Evolutionary conservation across 495 filamentous ascomycete genomes (phyloP).

Genomic region (Chaetomium fimeti): DNA sequence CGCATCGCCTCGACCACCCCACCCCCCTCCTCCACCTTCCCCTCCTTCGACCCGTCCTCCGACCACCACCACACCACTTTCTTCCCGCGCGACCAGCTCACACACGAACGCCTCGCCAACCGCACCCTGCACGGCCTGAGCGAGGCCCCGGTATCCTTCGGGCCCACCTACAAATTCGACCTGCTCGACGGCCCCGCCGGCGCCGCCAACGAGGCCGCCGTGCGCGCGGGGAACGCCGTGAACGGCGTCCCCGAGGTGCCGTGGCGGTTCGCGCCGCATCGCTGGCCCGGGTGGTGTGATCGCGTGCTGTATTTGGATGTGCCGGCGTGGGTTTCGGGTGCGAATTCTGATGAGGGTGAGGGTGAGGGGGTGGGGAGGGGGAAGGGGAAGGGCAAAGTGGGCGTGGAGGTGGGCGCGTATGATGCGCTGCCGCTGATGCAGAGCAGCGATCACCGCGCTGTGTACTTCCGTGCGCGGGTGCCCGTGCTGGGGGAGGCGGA

Average conservation of each 20-base stretch:
- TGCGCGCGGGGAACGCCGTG: neutral
- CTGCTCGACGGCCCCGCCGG: constrained; percentile 28
- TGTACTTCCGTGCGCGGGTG: constrained; percentile 63
- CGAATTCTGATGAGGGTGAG: neutral
- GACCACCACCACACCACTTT: constrained; percentile 52
- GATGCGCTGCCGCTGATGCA: constrained; percentile 68
- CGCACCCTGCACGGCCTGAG: constrained; percentile 70
- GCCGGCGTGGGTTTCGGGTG: constrained; percentile 48
- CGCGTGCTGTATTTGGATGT: constrained; percentile 76
- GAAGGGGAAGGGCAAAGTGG: constrained; percentile 4
- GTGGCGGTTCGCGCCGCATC: constrained; percentile 74
- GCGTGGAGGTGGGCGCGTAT: constrained; percentile 59
- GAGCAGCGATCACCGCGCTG: constrained; percentile 82
- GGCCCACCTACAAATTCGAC: constrained; percentile 84
- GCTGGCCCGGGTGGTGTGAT: constrained; percentile 95
- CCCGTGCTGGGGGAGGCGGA: constrained; percentile 46
- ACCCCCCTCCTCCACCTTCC: constrained; percentile 51
- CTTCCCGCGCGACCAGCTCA: constrained; percentile 73
- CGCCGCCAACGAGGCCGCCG: constrained; percentile 27
- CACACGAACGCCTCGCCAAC: constrained; percentile 60
- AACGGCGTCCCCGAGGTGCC: constrained; percentile 42
- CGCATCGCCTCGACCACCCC: constrained; percentile 68
- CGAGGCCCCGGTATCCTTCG: constrained; percentile 75
- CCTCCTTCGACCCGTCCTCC: constrained; percentile 57
- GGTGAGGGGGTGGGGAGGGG: neutral